A percentile compares a stretch with the other conserved stretches of the same genome.
phyloP scores from a whole-genome alignment of 768 basidiomycete species.

The Pleurotus tuoliensis region DNA sequence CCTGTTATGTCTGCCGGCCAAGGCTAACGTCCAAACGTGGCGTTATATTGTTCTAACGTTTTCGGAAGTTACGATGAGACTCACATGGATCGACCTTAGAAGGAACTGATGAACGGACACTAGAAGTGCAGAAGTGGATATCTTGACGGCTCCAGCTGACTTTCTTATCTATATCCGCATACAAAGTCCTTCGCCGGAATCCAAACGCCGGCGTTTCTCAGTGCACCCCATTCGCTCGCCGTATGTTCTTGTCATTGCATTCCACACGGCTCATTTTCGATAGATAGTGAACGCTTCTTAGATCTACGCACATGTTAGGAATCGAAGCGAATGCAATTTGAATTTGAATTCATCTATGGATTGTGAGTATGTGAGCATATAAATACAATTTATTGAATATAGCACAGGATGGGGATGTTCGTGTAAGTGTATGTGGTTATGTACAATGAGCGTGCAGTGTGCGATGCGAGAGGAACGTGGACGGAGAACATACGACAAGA shows the following conservation, averaged over 20 bases:
- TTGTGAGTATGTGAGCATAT: not conserved
- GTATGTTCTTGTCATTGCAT: not conserved
- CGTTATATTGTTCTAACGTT: not conserved
- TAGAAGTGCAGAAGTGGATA: not conserved
- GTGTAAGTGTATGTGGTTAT: not conserved
- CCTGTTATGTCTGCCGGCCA: no score
- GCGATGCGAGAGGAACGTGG: slow-evolving; percentile 1
- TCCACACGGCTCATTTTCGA: not conserved
- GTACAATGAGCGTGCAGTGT: no score
- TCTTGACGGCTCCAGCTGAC: not conserved
- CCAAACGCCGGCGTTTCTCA: not conserved
- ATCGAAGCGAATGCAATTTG: not conserved
- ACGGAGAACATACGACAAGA: not conserved
- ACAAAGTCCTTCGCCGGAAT: not conserved
- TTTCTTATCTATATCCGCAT: not conserved
- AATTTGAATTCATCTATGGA: not conserved
- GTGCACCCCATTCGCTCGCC: not conserved
- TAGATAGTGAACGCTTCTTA: not conserved
- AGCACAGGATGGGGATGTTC: not conserved
- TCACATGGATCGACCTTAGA: not conserved
- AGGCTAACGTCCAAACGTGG: not conserved
- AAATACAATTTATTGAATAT: not conserved
- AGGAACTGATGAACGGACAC: not conserved
- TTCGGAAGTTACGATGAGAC: not conserved
- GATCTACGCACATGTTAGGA: not conserved